Evolutionary conservation across 1,284 basidiomycete species (phyloP).

Genomic region (Rhizopogon hawkerae): DNA sequence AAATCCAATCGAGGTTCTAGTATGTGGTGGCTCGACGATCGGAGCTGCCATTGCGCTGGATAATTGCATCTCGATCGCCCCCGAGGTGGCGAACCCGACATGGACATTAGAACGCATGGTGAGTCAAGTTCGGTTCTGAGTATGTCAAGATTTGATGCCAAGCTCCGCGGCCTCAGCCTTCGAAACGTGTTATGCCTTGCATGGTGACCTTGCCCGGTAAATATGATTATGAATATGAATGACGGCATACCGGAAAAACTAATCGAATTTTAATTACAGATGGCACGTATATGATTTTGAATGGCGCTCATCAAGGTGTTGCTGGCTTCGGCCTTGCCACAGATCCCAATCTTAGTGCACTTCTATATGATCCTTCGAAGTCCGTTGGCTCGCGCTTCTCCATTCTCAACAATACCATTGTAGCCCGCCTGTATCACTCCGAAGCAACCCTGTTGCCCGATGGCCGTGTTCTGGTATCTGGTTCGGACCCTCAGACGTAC

Average conservation of each 20-base stretch:
- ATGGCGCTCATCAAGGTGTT: slow-evolving; percentile 55
- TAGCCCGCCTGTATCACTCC: slow-evolving; percentile 78
- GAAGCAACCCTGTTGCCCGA: slow-evolving; percentile 62
- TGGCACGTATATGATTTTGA: slow-evolving; percentile 67
- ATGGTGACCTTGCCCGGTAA: slow-evolving; percentile 58
- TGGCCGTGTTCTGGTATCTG: slow-evolving; percentile 64
- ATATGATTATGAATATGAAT: slow-evolving; percentile 7
- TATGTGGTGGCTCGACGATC: slow-evolving; percentile 69
- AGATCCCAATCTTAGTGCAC: slow-evolving; percentile 54
- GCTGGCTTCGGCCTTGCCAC: slow-evolving; percentile 66
- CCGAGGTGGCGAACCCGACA: slow-evolving; percentile 47
- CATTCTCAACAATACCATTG: slow-evolving; percentile 60
- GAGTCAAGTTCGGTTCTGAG: slow-evolving; percentile 10
- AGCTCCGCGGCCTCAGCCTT: slow-evolving; percentile 40
- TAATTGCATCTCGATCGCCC: slow-evolving; percentile 60
- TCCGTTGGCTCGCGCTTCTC: slow-evolving; percentile 57
- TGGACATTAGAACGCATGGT: slow-evolving; percentile 74
- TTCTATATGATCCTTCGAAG: slow-evolving; percentile 61
- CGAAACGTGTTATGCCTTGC: slow-evolving; percentile 66
- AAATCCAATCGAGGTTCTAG: slow-evolving; percentile 54
- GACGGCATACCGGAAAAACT: not conserved
- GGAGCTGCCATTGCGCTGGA: slow-evolving; percentile 51
- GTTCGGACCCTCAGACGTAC: slow-evolving; percentile 59
- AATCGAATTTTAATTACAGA: slow-evolving; percentile 12
- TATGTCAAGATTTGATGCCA: not conserved